These are phyloP conservation scores for Trichothecium roseum DNA, from an alignment of 2,329 filamentous ascomycete species.

Conservation along the genomic window DNA sequence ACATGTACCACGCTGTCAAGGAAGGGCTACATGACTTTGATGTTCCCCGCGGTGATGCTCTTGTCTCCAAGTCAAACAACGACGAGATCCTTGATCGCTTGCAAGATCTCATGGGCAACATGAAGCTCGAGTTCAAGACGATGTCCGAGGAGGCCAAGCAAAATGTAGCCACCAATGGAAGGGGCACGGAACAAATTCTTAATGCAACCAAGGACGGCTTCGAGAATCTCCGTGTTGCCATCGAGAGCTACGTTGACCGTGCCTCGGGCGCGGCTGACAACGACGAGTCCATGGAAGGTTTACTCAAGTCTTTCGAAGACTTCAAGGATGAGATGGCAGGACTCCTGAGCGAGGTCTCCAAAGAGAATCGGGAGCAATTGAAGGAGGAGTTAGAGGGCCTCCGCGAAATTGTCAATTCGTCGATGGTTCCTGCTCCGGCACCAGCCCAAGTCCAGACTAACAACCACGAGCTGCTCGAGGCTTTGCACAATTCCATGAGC, in stretches of 20 bases:
- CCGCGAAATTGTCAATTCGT: constrained; percentile 64
- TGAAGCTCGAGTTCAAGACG: constrained; percentile 48
- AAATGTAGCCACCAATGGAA: constrained; percentile 66
- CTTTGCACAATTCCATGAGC: constrained; percentile 62
- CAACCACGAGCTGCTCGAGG: constrained; percentile 59
- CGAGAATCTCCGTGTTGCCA: constrained; percentile 67
- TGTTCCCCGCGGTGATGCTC: constrained; percentile 27
- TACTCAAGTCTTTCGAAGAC: constrained; percentile 54
- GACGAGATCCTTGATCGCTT: constrained; percentile 45
- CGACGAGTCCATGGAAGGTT: constrained; percentile 65
- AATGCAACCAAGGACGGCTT: constrained; percentile 82
- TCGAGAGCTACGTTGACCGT: constrained; percentile 72
- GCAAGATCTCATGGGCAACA: constrained; percentile 53
- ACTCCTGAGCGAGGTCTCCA: constrained; percentile 42
- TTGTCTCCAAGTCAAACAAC: constrained; percentile 31
- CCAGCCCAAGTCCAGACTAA: constrained; percentile 23
- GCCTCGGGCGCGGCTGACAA: constrained; percentile 59
- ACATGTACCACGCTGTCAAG: constrained; percentile 54
- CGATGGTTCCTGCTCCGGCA: constrained; percentile 50
- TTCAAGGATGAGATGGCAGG: constrained; percentile 58
- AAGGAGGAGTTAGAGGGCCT: constrained; percentile 76
- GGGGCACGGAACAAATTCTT: constrained; percentile 79
- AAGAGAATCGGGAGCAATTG: constrained; percentile 51
- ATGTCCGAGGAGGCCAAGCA: constrained; percentile 60
- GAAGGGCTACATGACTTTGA: constrained; percentile 45